Base-by-base conservation (phyloP, 192 early-diverging fungal genomes). In the Phlyctochytrium bullatum region DNA sequence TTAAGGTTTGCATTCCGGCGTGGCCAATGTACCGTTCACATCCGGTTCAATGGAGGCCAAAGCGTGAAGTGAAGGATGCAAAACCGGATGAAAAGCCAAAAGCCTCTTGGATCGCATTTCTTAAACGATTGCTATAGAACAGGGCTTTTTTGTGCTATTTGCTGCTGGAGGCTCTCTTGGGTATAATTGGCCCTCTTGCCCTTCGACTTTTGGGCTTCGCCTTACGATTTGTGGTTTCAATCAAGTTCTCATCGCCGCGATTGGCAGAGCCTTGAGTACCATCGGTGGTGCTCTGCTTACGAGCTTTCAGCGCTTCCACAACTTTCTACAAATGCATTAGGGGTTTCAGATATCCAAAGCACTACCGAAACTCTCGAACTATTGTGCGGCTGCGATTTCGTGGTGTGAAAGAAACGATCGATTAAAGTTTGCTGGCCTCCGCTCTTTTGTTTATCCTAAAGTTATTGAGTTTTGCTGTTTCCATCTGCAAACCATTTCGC, bases 401-500 rank as follows among this genome's bases (percentile, higher is more conserved):
- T 28, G 10, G 12, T 28, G 6, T 10, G 12, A 25, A 57, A 57
- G 25, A 57, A 57, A 6, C 27, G 12, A 10, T 28, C 54, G 4
- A 57, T 10, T 25, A 57, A 14, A 20, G 54, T 28, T 57, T 57
- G 54, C 4, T 14, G 10, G 27, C 12, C 12, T 25, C 25, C 54
- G 27, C 6, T 25, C 54, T 25, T 10, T 57, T 28, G 54, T 28
- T 57, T 57, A 27, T 57, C 54, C 54, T 57, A 27, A 6, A 28
- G 14, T 24, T 10, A 20, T 10, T 57, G 10, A 25, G 16, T 57
- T 27, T 57, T 10, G 20, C 12, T 25, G 25, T 24, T 6, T 10
- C 14, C 16, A 57, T 10, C 12, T 10, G 24, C 62, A 50, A 17
- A 70, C 68, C 70, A 78, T 66, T 50, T 79, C 80, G 32, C 68